Percentiles rank a stretch among this genome's conserved stretches.
phyloP scores from a whole-genome alignment of 1,284 basidiomycete species.

The Naganishia albida region DNA sequence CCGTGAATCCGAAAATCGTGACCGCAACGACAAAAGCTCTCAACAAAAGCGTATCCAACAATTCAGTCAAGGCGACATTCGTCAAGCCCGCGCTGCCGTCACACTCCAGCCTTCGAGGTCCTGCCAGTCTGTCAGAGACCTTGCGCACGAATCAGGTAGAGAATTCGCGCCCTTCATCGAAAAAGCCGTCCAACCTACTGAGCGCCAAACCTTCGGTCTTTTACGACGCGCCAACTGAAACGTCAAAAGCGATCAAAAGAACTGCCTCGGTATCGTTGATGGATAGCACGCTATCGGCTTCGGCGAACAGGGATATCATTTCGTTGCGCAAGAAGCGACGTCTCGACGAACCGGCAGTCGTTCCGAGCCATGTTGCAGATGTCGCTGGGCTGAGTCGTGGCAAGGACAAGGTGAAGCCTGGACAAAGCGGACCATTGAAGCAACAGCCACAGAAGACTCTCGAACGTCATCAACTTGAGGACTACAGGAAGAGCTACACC shows the following conservation, averaged over 20 bases:
- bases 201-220: constrained; percentile 23
- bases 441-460: constrained; percentile 4
- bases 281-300: constrained; percentile 13
- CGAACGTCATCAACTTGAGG: constrained; percentile 57
- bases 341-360: not conserved
- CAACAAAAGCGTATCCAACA: constrained; percentile 1
- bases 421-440: not conserved
- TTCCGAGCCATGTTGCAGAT: not conserved
- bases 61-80: constrained; percentile 19
- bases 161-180: not conserved
- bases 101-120: constrained; percentile 5
- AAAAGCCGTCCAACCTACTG: constrained; percentile 13
- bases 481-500: constrained; percentile 81
- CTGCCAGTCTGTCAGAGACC: constrained; percentile 2
- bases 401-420: constrained; percentile 2
- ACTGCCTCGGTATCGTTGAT: constrained; percentile 21
- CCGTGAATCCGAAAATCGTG: not conserved
- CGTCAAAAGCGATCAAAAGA: constrained; percentile 1
- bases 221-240: constrained; percentile 14
- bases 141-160: not conserved
- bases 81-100: constrained; percentile 16
- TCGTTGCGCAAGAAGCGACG: constrained; percentile 19
- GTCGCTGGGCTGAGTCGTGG: not conserved
- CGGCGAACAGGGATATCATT: constrained; percentile 5
- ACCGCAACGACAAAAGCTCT: constrained; percentile 3